Evolutionary conservation across 345 rosid species (phyloP), one percentile per base, ranked within the genome.

Genomic region (Populus tremula): DNA sequence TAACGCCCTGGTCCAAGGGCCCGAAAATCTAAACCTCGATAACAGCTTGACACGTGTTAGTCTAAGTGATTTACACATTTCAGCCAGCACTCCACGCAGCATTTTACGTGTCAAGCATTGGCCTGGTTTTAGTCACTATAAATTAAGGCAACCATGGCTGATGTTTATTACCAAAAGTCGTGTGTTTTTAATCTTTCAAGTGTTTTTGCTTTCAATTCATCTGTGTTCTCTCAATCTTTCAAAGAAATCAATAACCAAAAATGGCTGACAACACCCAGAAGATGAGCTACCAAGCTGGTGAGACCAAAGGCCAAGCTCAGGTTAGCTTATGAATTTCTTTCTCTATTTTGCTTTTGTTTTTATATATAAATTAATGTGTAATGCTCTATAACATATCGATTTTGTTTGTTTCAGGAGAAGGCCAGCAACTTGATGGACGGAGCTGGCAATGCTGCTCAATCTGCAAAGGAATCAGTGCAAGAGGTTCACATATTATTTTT

Each of bases 281-380:
- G 66, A 69, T 89, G 66, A 78, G 88, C 79, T 85, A 62, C 85
- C 78, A 85, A 41, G 89, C 91, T 23, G 87, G 89, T 20, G 83
- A 87, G 62, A 87, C 88, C 84, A 81, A 88, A 76, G 91, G 89
- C 83, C 85, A 86, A 86, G 49, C 88, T 35, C 84, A 87, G 90
- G 96, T 74, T 69, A 67, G 62, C 39, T 67, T 29, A 6, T 0
- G 35, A 17, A 14, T 8, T 69, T 3, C 1, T 41, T 8, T 53
- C 7, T 49, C 18, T 38, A 39, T 67, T 67, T 4, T 10, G 39
- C 3, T 31, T 21, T 21, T 2, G 21, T 21, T 50, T 17, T 43
- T 6, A 9, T 43, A 70, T 6, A n/a, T 3, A 18, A n/a, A 31
- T 7, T n/a, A 25, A 1, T 56, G 13, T 21, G 9, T 10, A 2